Evolutionary conservation across 352 stramenopile species (phyloP).

Genomic region (Globisporangium megalacanthum): DNA sequence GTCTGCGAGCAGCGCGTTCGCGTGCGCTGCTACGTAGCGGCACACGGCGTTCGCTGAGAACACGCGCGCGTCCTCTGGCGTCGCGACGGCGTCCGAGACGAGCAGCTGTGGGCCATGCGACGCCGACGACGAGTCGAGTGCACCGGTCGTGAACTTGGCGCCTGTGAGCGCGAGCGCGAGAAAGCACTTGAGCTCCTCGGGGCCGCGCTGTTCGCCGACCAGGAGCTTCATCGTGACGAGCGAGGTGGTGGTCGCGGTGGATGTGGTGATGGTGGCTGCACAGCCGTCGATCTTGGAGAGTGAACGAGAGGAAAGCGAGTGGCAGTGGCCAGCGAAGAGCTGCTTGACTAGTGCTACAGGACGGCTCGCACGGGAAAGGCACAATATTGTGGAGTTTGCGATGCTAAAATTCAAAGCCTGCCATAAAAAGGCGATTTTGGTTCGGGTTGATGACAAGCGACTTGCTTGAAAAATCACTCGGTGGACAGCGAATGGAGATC

Average conservation of each 20-base stretch:
- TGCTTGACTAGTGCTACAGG: too few relatives aligned
- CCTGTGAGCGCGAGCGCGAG: conserved; percentile 45
- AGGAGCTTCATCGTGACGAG: conserved; percentile 48
- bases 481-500: too few relatives aligned
- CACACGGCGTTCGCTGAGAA: conserved; percentile 78
- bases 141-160: conserved; percentile 41
- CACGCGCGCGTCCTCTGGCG: conserved; percentile 27
- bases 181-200: conserved; percentile 84
- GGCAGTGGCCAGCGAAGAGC: too few relatives aligned
- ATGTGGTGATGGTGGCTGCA: background rate
- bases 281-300: background rate
- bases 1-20: conserved; percentile 45
- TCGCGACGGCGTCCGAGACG: conserved; percentile 16
- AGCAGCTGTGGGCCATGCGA: conserved; percentile 51
- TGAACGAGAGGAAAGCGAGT: too few relatives aligned
- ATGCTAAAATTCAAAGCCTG: too few relatives aligned
- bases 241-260: background rate
- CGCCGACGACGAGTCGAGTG: conserved; percentile 50
- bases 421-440: too few relatives aligned
- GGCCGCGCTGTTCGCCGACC: conserved; percentile 48
- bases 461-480: too few relatives aligned
- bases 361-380: too few relatives aligned
- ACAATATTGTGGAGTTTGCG: too few relatives aligned
- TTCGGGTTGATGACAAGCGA: too few relatives aligned
- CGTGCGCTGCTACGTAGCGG: conserved; percentile 50